Evolutionary conservation across 306 rosid species (phyloP), one percentile per base, ranked within the genome.

Genomic region (Begonia loranthoides): DNA sequence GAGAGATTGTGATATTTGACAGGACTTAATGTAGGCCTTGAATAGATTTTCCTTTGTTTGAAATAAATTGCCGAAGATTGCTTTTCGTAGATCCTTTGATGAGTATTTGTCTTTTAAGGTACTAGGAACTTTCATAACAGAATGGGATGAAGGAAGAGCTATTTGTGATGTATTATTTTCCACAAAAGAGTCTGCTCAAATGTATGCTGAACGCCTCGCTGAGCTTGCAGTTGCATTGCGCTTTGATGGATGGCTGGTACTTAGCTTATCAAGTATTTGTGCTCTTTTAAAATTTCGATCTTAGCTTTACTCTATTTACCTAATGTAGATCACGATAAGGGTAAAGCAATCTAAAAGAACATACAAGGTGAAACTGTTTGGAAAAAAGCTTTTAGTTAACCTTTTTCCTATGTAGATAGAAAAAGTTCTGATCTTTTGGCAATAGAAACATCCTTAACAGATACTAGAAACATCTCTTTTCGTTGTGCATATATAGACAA

Each of bases 241-340:
- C 62, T 90, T 90, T 14, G 99, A 90, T 59, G 99, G 95, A 14
- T 90, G 99, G 99, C 95, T 90, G 76, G 99, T 90, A 78, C 70
- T 13, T 51, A 54, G 45, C 28, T 62, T 15, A 10, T 41, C 28
- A n/a, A 48, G 16, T 36, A 15, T 17, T 6, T 15, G 44, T 45
- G 19, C 24, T 44, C 36, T 28, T 19, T 19, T 28, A 7, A 28
- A 28, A 28, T 43, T 11, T 43, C 47, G 6, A 43, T 43, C 14
- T 43, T 43, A 10, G 47, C n/a, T 10, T 43, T 43, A 43, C 13
- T 43, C 15, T 11, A 43, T 10, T n/a, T n/a, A 43, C 15, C 10
- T 43, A 13, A 43, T 43, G n/a, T 43, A 2, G 14, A 11, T 43
- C n/a, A 43, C 6, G n/a, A 43, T 43, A 28, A 28, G 36, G 22